A percentile compares a stretch with the other conserved stretches of the same genome.
phyloP scores from a whole-genome alignment of 2,329 filamentous ascomycete genomes.

The Penicillium verrucosum region DNA sequence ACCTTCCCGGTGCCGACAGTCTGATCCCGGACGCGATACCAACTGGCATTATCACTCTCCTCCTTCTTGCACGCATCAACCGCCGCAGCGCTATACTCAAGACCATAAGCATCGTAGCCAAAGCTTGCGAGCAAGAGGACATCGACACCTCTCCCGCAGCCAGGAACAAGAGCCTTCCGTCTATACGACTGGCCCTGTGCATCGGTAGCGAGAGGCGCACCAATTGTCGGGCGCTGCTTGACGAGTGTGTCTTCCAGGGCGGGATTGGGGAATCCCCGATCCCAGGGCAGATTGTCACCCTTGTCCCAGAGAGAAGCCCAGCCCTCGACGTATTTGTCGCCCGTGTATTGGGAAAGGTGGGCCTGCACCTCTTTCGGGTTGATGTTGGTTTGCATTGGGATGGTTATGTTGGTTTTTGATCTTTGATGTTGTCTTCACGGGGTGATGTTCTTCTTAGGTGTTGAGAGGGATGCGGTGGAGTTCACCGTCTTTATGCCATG shows the following conservation, averaged over 20 bases:
- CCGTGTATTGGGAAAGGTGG: slow-evolving; percentile 44
- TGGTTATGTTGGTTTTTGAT: slow-evolving; percentile 10
- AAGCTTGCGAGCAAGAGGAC: slow-evolving; percentile 69
- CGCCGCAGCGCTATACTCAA: slow-evolving; percentile 62
- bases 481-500: slow-evolving; percentile 15
- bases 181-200: slow-evolving; percentile 25
- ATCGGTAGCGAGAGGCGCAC: slow-evolving; percentile 28
- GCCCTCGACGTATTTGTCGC: slow-evolving; percentile 43
- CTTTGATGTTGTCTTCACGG: neutral
- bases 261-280: slow-evolving; percentile 56
- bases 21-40: slow-evolving; percentile 37
- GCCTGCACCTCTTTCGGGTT: slow-evolving; percentile 28
- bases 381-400: slow-evolving; percentile 12
- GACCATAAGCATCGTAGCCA: slow-evolving; percentile 73
- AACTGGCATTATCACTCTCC: slow-evolving; percentile 31
- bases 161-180: slow-evolving; percentile 69
- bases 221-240: slow-evolving; percentile 38
- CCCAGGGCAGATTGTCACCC: slow-evolving; percentile 56
- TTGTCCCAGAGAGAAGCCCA: slow-evolving; percentile 59
- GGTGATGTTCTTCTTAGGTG: neutral
- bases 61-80: slow-evolving; percentile 39
- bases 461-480: neutral
- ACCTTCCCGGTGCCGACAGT: slow-evolving; percentile 37
- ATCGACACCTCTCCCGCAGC: slow-evolving; percentile 80
- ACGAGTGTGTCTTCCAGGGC: slow-evolving; percentile 56